These are phyloP conservation scores for Melocanna baccifera DNA, from an alignment of 176 grass and related monocot species.

Conservation along the genomic window DNA sequence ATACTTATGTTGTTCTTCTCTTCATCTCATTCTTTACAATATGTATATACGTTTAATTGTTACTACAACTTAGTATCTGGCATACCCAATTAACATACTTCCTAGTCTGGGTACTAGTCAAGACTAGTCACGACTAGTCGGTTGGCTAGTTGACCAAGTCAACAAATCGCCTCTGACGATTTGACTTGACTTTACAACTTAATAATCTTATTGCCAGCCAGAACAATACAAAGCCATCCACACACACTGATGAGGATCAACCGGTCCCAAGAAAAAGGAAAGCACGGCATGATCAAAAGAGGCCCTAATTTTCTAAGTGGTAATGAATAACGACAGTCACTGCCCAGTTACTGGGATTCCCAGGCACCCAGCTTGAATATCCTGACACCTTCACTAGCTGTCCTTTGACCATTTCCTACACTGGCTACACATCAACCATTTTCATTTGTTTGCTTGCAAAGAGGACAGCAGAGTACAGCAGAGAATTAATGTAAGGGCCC, in stretches of 20 bases:
- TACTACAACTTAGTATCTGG: too few relatives aligned
- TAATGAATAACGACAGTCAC: constrained; percentile 26
- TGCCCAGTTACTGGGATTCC: constrained; percentile 23
- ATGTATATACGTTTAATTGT: too few relatives aligned
- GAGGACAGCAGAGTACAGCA: constrained; percentile 23
- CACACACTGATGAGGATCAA: not conserved
- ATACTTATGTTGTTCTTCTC: too few relatives aligned
- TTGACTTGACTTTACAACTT: too few relatives aligned
- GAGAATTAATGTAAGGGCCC: constrained; percentile 1
- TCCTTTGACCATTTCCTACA: constrained; percentile 35
- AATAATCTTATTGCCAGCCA: not conserved
- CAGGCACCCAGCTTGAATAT: constrained; percentile 28
- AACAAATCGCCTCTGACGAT: too few relatives aligned
- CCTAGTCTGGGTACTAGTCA: too few relatives aligned
- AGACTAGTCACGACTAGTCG: too few relatives aligned
- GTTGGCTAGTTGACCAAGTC: too few relatives aligned
- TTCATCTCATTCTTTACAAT: too few relatives aligned
- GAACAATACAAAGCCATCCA: not conserved
- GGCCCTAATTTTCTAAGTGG: constrained; percentile 13
- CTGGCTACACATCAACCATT: constrained; percentile 21
- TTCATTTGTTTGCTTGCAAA: constrained; percentile 29
- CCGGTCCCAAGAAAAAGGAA: constrained; percentile 1
- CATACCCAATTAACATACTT: too few relatives aligned
- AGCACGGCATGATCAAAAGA: not conserved
- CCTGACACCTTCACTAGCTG: constrained; percentile 33